Evolutionary conservation across 306 rosid genomes (phyloP), one percentile per base, ranked within the genome.

Genomic region (Ziziphus jujuba): DNA sequence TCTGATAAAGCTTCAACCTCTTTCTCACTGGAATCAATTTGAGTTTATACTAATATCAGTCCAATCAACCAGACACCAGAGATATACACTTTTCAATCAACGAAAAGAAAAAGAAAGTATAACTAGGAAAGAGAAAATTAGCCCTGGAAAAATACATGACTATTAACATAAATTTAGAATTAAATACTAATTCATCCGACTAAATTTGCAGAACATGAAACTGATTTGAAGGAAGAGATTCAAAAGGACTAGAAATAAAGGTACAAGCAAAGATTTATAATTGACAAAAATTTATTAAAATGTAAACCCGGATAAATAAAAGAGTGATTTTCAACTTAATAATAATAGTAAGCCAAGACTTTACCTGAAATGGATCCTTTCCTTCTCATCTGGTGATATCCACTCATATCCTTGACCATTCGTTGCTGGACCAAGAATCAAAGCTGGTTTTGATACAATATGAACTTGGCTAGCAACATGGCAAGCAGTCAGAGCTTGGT

Each of bases 401-500:
- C 99, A 95, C 68, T 74, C 83, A 71, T 88, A 87, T 66, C 88
- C 97, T 55, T 65, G 84, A 53, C 85, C 71, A 47, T 71, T 72
- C 81, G 61, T 81, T 75, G 64, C 78, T 43, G 81, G 89, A 63
- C 87, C 48, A 63, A 95, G 97, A 80, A 95, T 86, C 64, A 95
- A 79, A 63, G 93, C 77, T 28, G 93, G 91, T 72, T 90, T 95
- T 44, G 99, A 90, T 73, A 91, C 75, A 67, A 95, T 95, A 77
- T 95, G 86, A 72, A 90, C 99, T 88, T 90, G 99, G 72, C 96
- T 81, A 70, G 97, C 96, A 61, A 95, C 99, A 78, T 95, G 97
- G 84, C 99, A 95, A n/a, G 99, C 97, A 33, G 99, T 93, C 83
- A 95, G 72, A 73, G 99, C 96, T 87, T 95, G 99, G 74, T 95